phyloP scores from a whole-genome alignment of 805 yeast species.

The Citeromyces matritensis region DNA sequence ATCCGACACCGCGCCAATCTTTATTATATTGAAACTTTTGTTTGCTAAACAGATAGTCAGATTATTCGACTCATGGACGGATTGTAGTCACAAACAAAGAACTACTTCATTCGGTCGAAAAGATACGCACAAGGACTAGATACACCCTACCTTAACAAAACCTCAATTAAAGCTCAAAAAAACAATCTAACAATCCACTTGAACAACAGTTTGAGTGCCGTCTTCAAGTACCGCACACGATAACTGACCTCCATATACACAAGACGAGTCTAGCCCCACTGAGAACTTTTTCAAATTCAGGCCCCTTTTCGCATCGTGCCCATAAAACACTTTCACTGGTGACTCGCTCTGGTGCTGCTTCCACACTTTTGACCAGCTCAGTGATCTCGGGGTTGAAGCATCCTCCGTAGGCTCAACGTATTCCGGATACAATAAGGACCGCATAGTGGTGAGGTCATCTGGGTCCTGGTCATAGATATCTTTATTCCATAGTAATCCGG shows the following conservation, averaged over 20 bases:
- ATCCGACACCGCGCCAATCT: no score
- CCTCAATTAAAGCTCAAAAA: no score
- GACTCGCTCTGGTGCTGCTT: slow-evolving; percentile 7
- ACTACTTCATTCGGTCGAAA: no score
- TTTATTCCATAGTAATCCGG: slow-evolving; percentile 59
- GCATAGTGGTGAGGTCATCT: slow-evolving; percentile 49
- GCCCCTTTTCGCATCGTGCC: slow-evolving; percentile 81
- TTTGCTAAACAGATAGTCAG: no score
- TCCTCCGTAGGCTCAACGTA: slow-evolving; percentile 42
- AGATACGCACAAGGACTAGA: no score
- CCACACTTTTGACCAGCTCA: slow-evolving; percentile 19
- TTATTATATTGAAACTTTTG: no score
- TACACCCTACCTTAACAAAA: no score
- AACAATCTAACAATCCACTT: no score
- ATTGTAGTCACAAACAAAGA: no score
- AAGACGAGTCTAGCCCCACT: slow-evolving; percentile 72
- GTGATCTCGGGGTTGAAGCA: slow-evolving; percentile 13
- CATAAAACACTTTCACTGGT: slow-evolving; percentile 42
- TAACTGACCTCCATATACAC: slow-evolving; percentile 64
- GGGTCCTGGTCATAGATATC: slow-evolving; percentile 42
- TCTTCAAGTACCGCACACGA: no score
- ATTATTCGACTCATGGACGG: no score
- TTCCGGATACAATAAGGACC: slow-evolving; percentile 51
- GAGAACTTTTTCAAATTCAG: slow-evolving; percentile 49
- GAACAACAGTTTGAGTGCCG: no score